phyloP scores from a whole-genome alignment of 1,139 yeast genomes.

The Lizanozyma gosingica region DNA sequence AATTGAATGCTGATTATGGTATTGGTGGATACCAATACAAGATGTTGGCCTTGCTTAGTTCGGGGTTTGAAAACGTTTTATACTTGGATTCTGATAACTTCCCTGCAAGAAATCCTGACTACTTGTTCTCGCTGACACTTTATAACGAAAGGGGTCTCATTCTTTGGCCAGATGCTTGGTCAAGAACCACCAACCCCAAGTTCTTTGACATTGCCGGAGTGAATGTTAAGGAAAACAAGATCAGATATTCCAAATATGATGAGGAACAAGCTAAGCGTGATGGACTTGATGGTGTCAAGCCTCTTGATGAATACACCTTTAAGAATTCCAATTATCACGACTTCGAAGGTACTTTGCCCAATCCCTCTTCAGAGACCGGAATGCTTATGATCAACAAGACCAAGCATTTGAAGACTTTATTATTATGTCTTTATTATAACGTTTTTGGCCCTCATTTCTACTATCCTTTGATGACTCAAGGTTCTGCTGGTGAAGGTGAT shows the following conservation, averaged over 20 bases:
- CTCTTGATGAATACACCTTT: slow-evolving; percentile 24
- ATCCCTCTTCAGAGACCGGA: slow-evolving; percentile 60
- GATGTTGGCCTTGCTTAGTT: slow-evolving; percentile 49
- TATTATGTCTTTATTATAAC: slow-evolving; percentile 50
- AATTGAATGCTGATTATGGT: slow-evolving; percentile 18
- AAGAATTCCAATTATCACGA: slow-evolving; percentile 39
- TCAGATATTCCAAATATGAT: slow-evolving; percentile 27
- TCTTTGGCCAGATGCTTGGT: slow-evolving; percentile 48
- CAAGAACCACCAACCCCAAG: slow-evolving; percentile 40
- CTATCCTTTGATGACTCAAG: slow-evolving; percentile 56
- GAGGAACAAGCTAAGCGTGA: slow-evolving; percentile 14
- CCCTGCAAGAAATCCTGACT: slow-evolving; percentile 47
- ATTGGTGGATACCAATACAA: slow-evolving; percentile 57
- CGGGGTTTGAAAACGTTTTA: slow-evolving; percentile 49
- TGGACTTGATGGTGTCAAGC: slow-evolving; percentile 15
- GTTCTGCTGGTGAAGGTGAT: slow-evolving; percentile 68
- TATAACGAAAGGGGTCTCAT: slow-evolving; percentile 6
- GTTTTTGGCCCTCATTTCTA: slow-evolving; percentile 51
- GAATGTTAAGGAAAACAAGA: slow-evolving; percentile 28
- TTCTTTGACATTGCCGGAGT: slow-evolving; percentile 35
- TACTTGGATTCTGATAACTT: slow-evolving; percentile 64
- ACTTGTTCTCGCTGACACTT: slow-evolving; percentile 21
- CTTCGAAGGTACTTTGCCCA: slow-evolving; percentile 49
- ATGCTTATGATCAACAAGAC: slow-evolving; percentile 49
- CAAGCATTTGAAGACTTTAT: slow-evolving; percentile 39